A percentile compares a stretch with the other conserved stretches of the same genome.
phyloP scores from a whole-genome alignment of 73 alveolate species.

The Stentor coeruleus region DNA sequence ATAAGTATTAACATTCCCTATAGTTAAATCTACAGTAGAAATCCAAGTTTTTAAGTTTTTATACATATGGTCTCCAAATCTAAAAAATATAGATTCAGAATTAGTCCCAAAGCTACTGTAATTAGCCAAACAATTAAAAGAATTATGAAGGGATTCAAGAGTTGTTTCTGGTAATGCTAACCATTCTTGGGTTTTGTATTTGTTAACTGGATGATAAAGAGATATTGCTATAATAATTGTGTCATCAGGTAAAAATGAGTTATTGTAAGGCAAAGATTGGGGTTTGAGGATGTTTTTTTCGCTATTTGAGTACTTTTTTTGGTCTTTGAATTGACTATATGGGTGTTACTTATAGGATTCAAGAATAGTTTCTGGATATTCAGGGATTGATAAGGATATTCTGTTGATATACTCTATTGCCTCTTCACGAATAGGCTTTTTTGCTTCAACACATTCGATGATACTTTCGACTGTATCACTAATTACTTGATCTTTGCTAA shows the following conservation, averaged over 20 bases:
- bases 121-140: background rate
- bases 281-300: conserved; percentile 12
- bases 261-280: background rate
- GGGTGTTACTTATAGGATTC: conserved; percentile 5
- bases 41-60: background rate
- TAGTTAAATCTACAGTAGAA: background rate
- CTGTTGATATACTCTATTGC: too few species aligned
- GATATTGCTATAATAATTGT: background rate
- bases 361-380: background rate
- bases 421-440: too few species aligned
- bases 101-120: background rate
- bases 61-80: background rate
- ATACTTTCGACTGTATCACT: too few species aligned
- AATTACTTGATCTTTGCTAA: too few species aligned
- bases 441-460: too few species aligned
- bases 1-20: background rate
- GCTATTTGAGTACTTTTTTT: background rate
- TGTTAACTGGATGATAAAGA: conserved; percentile 10
- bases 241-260: background rate
- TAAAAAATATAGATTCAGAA: background rate
- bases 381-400: background rate
- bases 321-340: background rate
- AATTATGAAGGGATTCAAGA: background rate
- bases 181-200: conserved; percentile 16
- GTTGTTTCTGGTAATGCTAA: background rate